These are phyloP conservation scores for Didymella pomorum DNA, from an alignment of 2,329 filamentous ascomycete species.

Conservation along the genomic window DNA sequence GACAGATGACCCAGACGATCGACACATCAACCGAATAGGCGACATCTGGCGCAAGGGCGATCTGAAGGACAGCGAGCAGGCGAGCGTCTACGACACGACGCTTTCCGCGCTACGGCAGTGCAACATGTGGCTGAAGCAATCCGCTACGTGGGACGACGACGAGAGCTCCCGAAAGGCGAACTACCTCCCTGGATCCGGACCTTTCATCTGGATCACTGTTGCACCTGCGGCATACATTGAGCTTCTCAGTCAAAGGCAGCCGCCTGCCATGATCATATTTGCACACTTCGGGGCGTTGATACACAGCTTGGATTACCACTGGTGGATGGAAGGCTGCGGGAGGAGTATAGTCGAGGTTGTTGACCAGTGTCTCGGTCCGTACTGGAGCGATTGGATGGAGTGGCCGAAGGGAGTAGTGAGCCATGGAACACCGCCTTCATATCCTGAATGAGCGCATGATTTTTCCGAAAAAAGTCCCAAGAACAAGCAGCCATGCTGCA, in stretches of 20 bases:
- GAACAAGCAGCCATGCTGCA: no score
- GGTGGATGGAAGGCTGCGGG: slow-evolving; percentile 36
- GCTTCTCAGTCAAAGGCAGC: slow-evolving; percentile 30
- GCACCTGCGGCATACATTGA: slow-evolving; percentile 23
- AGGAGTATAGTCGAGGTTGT: slow-evolving; percentile 28
- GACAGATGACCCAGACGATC: slow-evolving; percentile 15
- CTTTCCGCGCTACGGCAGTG: slow-evolving; percentile 20
- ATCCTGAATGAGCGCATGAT: neutral
- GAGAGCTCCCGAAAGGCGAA: slow-evolving; percentile 17
- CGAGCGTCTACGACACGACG: slow-evolving; percentile 21
- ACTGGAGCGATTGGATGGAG: slow-evolving; percentile 25
- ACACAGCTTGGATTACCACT: slow-evolving; percentile 21
- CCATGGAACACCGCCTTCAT: neutral
- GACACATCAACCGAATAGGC: slow-evolving; percentile 10
- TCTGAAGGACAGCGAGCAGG: slow-evolving; percentile 7
- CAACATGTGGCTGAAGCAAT: slow-evolving; percentile 25
- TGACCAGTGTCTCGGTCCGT: slow-evolving; percentile 26
- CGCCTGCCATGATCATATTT: slow-evolving; percentile 29
- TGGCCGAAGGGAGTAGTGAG: slow-evolving; percentile 22
- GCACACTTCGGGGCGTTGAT: slow-evolving; percentile 29
- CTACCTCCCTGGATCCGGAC: slow-evolving; percentile 24
- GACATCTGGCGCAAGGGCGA: slow-evolving; percentile 23
- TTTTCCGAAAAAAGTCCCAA: no score
- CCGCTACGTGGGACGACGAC: slow-evolving; percentile 5
- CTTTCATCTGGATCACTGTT: slow-evolving; percentile 31